A percentile compares a stretch with the other conserved stretches of the same genome.
Conservation (phyloP, 2,329 filamentous ascomycete genomes). For the Dendryphion nanum region DNA sequence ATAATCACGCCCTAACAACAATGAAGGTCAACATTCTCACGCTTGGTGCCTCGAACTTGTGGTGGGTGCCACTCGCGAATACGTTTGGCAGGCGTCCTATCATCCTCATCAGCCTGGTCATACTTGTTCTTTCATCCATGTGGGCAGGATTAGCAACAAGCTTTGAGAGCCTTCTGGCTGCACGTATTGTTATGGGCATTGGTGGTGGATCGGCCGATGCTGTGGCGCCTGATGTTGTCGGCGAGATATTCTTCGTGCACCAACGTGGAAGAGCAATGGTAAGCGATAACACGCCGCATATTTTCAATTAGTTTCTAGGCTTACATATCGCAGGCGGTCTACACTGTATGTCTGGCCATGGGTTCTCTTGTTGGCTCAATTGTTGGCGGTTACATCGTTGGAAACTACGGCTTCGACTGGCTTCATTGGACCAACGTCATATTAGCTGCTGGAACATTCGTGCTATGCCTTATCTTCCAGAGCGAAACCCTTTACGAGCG, state of each 20-base stretch:
- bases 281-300: too few relatives aligned
- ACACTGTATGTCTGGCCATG: slow-evolving; percentile 40
- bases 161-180: slow-evolving; percentile 38
- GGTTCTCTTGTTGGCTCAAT: slow-evolving; percentile 42
- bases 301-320: slow-evolving; percentile 1
- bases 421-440: slow-evolving; percentile 44
- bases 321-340: slow-evolving; percentile 32
- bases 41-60: slow-evolving; percentile 39
- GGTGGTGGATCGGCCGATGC: slow-evolving; percentile 39
- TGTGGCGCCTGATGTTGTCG: slow-evolving; percentile 41
- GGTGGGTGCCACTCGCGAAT: slow-evolving; percentile 44
- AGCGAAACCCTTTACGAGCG: slow-evolving; percentile 44
- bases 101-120: slow-evolving; percentile 34
- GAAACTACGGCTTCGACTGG: slow-evolving; percentile 33
- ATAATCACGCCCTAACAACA: background rate
- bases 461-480: slow-evolving; percentile 36
- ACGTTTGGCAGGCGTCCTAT: slow-evolving; percentile 42
- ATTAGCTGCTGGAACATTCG: slow-evolving; percentile 30
- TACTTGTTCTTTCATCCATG: slow-evolving; percentile 35
- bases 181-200: slow-evolving; percentile 39
- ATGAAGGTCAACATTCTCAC: slow-evolving; percentile 29
- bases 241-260: slow-evolving; percentile 45
- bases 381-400: slow-evolving; percentile 43
- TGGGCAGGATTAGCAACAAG: slow-evolving; percentile 41
- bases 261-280: slow-evolving; percentile 43